Conservation (phyloP, 1,284 basidiomycete genomes). For the Cryptococcus sp. region DNA sequence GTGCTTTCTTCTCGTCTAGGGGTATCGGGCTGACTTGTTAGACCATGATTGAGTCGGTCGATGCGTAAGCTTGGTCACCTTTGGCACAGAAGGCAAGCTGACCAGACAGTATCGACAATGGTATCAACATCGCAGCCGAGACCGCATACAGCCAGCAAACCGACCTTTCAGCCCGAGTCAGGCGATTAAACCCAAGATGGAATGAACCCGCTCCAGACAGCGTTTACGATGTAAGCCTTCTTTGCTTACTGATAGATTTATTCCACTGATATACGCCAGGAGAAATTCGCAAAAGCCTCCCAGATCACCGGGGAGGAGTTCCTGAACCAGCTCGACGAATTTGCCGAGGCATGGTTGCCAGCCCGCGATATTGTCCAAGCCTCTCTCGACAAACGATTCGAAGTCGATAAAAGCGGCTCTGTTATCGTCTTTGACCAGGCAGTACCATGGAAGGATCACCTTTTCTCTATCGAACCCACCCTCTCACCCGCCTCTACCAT, state of each 20-base stretch:
- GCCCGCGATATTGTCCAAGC: conserved; percentile 75
- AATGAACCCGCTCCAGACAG: conserved; percentile 65
- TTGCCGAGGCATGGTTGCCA: conserved; percentile 85
- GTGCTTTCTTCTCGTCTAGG: conserved; percentile 21
- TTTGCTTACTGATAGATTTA: not conserved
- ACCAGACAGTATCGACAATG: conserved; percentile 71
- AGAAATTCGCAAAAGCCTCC: conserved; percentile 74
- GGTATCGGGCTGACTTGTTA: not conserved
- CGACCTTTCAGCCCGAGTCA: conserved; percentile 76
- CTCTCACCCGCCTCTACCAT: conserved; percentile 26
- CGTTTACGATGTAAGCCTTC: conserved; percentile 63
- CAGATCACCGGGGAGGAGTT: conserved; percentile 83
- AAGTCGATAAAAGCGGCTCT: conserved; percentile 65
- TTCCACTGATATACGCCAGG: conserved; percentile 48
- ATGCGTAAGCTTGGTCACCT: conserved; percentile 54
- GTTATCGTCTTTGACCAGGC: conserved; percentile 78
- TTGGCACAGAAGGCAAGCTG: not conserved
- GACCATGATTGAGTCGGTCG: conserved; percentile 73
- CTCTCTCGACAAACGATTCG: conserved; percentile 61
- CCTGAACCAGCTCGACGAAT: conserved; percentile 71
- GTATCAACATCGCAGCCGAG: conserved; percentile 66
- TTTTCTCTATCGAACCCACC: conserved; percentile 72
- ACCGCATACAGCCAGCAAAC: conserved; percentile 71
- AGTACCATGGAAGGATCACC: conserved; percentile 67
- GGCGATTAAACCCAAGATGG: conserved; percentile 83